Conservation (phyloP, 2,329 filamentous ascomycete species). For the Rutstroemia sp. region DNA sequence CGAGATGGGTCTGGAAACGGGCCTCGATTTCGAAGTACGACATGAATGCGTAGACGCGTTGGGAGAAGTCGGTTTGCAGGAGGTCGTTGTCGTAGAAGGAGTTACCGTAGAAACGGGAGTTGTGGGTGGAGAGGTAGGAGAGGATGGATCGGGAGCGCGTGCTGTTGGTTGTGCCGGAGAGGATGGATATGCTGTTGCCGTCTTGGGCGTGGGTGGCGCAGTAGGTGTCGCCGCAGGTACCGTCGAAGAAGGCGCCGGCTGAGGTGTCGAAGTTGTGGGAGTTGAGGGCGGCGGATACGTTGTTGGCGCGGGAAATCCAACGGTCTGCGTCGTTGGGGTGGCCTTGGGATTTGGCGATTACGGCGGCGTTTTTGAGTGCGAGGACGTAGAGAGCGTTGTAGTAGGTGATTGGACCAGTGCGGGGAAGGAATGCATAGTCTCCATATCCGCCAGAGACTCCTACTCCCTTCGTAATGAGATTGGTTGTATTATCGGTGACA, state of each 20-base stretch:
- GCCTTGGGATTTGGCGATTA: conserved; percentile 32
- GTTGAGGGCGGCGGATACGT: conserved; percentile 32
- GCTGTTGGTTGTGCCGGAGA: conserved; percentile 31
- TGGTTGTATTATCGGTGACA: conserved; percentile 33
- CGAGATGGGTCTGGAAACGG: conserved; percentile 34
- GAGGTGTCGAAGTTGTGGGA: conserved; percentile 33
- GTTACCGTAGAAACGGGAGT: conserved; percentile 39
- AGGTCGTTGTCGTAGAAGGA: conserved; percentile 43
- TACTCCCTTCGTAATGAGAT: conserved; percentile 36
- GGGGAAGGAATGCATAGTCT: conserved; percentile 44
- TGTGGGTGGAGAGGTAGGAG: conserved; percentile 33
- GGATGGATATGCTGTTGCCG: conserved; percentile 41
- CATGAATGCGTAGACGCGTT: conserved; percentile 44
- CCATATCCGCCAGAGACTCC: conserved; percentile 35
- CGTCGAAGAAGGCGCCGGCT: conserved; percentile 40
- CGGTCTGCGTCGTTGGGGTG: conserved; percentile 30
- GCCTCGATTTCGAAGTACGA: conserved; percentile 47
- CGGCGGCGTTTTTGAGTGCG: conserved; percentile 37
- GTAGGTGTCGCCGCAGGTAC: conserved; percentile 22
- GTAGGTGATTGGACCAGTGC: conserved; percentile 42
- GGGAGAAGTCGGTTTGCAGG: conserved; percentile 32
- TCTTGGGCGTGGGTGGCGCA: conserved; percentile 38
- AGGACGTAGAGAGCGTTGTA: conserved; percentile 45
- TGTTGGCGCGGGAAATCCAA: conserved; percentile 34
- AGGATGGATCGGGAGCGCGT: conserved; percentile 31